These are phyloP conservation scores for Neofusicoccum kwambonambiense DNA, from an alignment of 2,329 filamentous ascomycete species.

Conservation along the genomic window DNA sequence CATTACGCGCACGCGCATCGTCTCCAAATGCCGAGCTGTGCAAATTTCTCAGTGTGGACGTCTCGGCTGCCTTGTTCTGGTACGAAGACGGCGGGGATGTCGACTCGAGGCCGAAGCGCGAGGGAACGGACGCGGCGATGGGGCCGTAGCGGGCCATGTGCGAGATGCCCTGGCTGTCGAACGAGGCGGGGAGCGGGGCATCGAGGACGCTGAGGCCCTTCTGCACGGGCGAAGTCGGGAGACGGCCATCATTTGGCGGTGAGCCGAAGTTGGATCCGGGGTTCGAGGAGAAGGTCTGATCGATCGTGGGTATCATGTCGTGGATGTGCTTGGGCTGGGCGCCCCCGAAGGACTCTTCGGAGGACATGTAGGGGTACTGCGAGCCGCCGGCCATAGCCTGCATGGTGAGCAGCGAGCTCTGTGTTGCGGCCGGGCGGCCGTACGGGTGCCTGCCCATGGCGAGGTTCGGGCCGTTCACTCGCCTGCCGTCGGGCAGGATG, in stretches of 20 bases:
- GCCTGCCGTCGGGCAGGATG: slow-evolving; percentile 86
- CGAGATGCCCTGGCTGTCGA: slow-evolving; percentile 93
- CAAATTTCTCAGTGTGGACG: slow-evolving; percentile 60
- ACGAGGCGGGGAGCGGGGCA: slow-evolving; percentile 87
- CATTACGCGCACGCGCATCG: slow-evolving; percentile 61
- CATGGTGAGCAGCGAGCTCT: slow-evolving; percentile 68
- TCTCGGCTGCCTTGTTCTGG: slow-evolving; percentile 58
- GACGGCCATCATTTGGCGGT: slow-evolving; percentile 69
- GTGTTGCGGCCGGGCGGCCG: slow-evolving; percentile 63
- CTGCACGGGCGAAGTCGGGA: slow-evolving; percentile 74
- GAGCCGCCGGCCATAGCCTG: slow-evolving; percentile 46
- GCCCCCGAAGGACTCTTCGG: slow-evolving; percentile 40
- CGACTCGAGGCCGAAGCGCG: slow-evolving; percentile 85
- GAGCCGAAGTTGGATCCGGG: slow-evolving; percentile 73
- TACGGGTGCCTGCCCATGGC: slow-evolving; percentile 47
- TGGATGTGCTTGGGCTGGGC: slow-evolving; percentile 38
- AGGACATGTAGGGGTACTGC: slow-evolving; percentile 41
- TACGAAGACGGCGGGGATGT: slow-evolving; percentile 71
- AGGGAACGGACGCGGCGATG: slow-evolving; percentile 88
- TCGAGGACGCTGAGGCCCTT: slow-evolving; percentile 85
- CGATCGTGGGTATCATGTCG: slow-evolving; percentile 55
- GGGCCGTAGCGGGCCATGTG: slow-evolving; percentile 86
- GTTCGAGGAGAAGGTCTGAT: slow-evolving; percentile 59
- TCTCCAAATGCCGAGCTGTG: slow-evolving; percentile 67
- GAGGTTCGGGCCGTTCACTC: slow-evolving; percentile 77